A percentile compares a stretch with the other conserved stretches of the same genome.
phyloP scores from a whole-genome alignment of 495 filamentous ascomycete genomes.

The Mytilinidion resinicola region DNA sequence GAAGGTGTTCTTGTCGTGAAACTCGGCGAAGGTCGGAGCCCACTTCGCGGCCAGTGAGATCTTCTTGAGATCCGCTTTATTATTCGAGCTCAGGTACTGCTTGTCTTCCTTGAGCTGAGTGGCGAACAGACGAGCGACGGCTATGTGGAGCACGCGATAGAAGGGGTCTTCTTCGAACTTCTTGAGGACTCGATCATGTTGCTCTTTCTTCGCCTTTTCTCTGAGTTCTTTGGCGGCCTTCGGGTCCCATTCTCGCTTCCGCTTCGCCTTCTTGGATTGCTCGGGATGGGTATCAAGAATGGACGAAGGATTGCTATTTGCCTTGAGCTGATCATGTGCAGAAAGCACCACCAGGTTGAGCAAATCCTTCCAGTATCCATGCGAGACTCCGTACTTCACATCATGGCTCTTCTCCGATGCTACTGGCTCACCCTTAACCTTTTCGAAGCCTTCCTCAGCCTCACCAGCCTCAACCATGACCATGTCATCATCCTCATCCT shows the following conservation, averaged over 20 bases:
- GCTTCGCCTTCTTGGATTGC: conserved; percentile 16
- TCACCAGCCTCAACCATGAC: conserved; percentile 26
- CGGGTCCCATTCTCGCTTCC: conserved; percentile 19
- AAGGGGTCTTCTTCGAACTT: conserved; percentile 32
- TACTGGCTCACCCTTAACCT: conserved; percentile 12
- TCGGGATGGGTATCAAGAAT: conserved; percentile 30
- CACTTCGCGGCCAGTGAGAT: conserved; percentile 48
- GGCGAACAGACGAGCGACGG: conserved; percentile 45
- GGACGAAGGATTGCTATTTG: conserved; percentile 25
- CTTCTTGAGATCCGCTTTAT: conserved; percentile 29
- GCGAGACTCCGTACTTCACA: conserved; percentile 39
- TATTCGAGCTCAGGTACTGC: conserved; percentile 29
- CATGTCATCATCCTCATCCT: conserved; percentile 29
- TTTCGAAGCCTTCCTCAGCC: conserved; percentile 6
- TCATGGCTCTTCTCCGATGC: conserved; percentile 27
- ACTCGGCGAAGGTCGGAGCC: conserved; percentile 40
- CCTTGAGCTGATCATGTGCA: conserved; percentile 34
- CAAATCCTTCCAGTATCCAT: conserved; percentile 49
- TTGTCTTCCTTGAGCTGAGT: conserved; percentile 42
- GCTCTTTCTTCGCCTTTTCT: conserved; percentile 32
- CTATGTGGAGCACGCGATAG: conserved; percentile 41
- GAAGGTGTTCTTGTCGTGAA: conserved; percentile 47
- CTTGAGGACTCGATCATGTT: conserved; percentile 32
- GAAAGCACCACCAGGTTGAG: conserved; percentile 43
- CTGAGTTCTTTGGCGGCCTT: conserved; percentile 21